These are phyloP conservation scores for Ramularia collo-cygni DNA, from an alignment of 2,329 filamentous ascomycete species.

Conservation along the genomic window DNA sequence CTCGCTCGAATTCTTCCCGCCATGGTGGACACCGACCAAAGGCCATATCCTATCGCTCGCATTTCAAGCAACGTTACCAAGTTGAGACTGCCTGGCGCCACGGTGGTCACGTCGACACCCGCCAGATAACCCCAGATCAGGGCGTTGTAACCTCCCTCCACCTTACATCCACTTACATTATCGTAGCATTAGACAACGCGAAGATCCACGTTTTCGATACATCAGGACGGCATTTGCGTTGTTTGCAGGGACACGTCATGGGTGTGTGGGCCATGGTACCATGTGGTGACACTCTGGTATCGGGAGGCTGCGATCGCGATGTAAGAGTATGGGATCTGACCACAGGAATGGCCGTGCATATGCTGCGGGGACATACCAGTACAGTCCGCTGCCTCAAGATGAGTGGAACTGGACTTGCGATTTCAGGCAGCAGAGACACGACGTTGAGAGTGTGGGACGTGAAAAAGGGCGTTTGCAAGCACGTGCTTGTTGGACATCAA, in stretches of 20 bases:
- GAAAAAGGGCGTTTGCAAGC: constrained; percentile 75
- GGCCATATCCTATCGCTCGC: constrained; percentile 81
- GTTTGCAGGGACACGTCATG: constrained; percentile 93
- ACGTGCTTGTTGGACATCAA: constrained; percentile 89
- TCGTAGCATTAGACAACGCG: constrained; percentile 94
- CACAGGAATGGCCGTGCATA: constrained; percentile 72
- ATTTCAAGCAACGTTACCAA: constrained; percentile 96
- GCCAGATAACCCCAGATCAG: constrained; percentile 91
- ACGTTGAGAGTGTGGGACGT: constrained; percentile 95
- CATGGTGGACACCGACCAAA: constrained; percentile 44
- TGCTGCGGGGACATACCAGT: constrained; percentile 87
- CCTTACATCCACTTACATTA: constrained; percentile 90
- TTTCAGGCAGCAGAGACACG: constrained; percentile 92
- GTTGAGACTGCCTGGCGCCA: constrained; percentile 96
- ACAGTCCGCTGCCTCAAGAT: constrained; percentile 97
- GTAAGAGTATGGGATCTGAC: constrained; percentile 95
- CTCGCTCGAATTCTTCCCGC: constrained; percentile 14
- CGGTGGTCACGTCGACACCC: constrained; percentile 73
- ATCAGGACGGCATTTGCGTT: constrained; percentile 79
- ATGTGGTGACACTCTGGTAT: constrained; percentile 91
- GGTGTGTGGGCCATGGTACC: constrained; percentile 99
- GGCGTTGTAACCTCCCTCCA: constrained; percentile 95
- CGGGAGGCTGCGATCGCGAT: constrained; percentile 91
- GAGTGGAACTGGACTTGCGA: constrained; percentile 88
- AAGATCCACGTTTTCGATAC: constrained; percentile 98